Base-by-base conservation (phyloP, 1,139 yeast species). In the Pichia terricola region DNA sequence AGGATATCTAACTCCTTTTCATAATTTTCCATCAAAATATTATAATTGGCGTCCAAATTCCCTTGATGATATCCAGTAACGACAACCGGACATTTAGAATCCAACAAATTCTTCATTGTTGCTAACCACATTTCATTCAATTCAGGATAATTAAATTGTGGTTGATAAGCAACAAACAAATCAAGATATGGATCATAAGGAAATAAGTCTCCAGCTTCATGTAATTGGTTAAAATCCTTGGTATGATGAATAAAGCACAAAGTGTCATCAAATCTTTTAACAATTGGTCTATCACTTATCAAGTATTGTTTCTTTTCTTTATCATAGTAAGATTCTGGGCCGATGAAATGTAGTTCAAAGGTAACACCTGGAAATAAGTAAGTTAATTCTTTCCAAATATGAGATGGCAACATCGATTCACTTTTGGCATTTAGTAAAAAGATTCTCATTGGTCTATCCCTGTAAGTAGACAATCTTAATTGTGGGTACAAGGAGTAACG, bases 111-210 rank as follows among this genome's bases (percentile, higher is more conserved):
- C 46, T 87, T 87, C 55, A 91, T 69, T 0, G 95, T 74, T 62
- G 83, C 81, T 51, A 76, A 75, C 95, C 96, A 88, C 58, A 80
- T 78, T 43, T 77, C 79, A 61, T 77, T 72, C 40, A 84, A 76
- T 59, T 87, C 95, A 10, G 87, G 85, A 25, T 94, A 84, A 28
- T 87, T 82, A 62, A 88, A 76, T 38, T 96, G 96, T 10, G 35
- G 35, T 63, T 91, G 97, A 82, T 89, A 91, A 44, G 86, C 69
- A 72, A 87, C 88, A 67, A 91, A 91, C 30, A 79, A 77, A 62
- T 91, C 98, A 62, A 86, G 74, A 64, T 89, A 91, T 37, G 99
- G 98, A 63, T 91, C 98, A 62, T 89, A 91, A 16, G 98, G 98
- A 80, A 88, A 87, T 61, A 91, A 82, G 64, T 89, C 96, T 55